Evolutionary conservation across 768 basidiomycete species (phyloP), one percentile per base, ranked within the genome.

Genomic region (Brasilioporus rufonigricans): DNA sequence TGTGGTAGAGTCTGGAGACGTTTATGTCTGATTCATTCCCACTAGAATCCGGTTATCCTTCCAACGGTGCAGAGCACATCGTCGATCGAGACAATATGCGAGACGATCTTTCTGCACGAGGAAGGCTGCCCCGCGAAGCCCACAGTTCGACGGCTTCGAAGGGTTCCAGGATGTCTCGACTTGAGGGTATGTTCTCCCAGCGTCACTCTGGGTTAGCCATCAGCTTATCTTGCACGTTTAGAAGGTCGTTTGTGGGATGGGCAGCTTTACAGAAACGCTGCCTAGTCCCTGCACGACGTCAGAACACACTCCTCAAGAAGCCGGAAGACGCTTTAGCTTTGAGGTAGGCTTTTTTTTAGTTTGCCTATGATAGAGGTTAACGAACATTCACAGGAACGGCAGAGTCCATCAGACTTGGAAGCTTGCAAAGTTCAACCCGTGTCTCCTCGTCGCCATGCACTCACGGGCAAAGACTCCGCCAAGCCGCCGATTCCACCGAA

Each of bases 401-500:
- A 24, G 3, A 1, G 4, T 29, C 33, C 23, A 13, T 44, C 45
- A 21, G 29, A 18, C 11, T 14, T 32, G 23, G 23, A 26, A 14
- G 36, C 16, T 12, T 1, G 8, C 24, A 5, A 57, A 29, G 40
- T 16, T 6, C 52, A 2, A 44, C 18, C 24, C 14, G 19, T 7
- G 14, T 47, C 48, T 19, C 40, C 44, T 40, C 40, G 33, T 52
- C 6, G 21, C 32, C 8, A 32, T 3, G 0, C 31, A 38, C 19
- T 16, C 2, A 13, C 23, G 38, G 44, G 3, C 14, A 14, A 27
- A 19, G 27, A 23, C 14, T 52, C 33, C 2, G 11, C 14, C 41
- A 51, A 61, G 35, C 58, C 52, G 8, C 27, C 36, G 9, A 29
- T 61, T 40, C 53, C 59, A 31, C 41, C 36, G 23, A 45, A 56